These are phyloP conservation scores for Penicillium steckii DNA, from an alignment of 495 filamentous ascomycete genomes.

Conservation along the genomic window DNA sequence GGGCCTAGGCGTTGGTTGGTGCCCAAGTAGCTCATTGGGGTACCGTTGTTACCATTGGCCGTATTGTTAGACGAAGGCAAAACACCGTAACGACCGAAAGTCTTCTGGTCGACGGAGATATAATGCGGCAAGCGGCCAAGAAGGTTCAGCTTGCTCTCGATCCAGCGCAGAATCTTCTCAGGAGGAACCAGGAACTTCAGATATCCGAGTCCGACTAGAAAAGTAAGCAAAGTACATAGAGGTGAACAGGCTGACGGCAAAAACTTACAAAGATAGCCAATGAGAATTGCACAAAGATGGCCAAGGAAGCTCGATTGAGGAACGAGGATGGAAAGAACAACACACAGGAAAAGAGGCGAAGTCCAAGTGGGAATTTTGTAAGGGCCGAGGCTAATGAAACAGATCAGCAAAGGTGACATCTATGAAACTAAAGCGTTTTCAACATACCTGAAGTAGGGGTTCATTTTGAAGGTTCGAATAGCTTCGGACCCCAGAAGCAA, in stretches of 20 bases:
- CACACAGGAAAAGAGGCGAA: conserved; percentile 71
- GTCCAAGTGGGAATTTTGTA: conserved; percentile 88
- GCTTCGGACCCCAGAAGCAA: conserved; percentile 80
- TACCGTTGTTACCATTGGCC: conserved; percentile 34
- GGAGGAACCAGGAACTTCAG: conserved; percentile 82
- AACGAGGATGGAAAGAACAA: conserved; percentile 69
- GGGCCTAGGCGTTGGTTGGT: conserved; percentile 65
- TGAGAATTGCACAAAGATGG: conserved; percentile 73
- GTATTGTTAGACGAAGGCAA: conserved; percentile 57
- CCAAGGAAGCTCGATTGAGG: conserved; percentile 82
- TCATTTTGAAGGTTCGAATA: conserved; percentile 71
- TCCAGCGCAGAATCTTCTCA: conserved; percentile 75
- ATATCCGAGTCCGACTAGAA: conserved; percentile 74
- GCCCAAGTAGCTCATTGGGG: conserved; percentile 59
- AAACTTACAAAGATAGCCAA: conserved; percentile 81
- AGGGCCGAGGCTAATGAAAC: conserved; percentile 44
- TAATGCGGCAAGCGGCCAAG: conserved; percentile 82
- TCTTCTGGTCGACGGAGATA: conserved; percentile 91
- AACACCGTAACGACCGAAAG: conserved; percentile 91
- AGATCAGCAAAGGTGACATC: not conserved
- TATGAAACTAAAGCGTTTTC: not conserved
- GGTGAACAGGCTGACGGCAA: not conserved
- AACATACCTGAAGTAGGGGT: conserved; percentile 67
- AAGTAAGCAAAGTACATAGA: conserved; percentile 10
- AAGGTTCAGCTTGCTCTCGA: conserved; percentile 82